Conservation (phyloP, 345 rosid species). For the Murraya koenigii region DNA sequence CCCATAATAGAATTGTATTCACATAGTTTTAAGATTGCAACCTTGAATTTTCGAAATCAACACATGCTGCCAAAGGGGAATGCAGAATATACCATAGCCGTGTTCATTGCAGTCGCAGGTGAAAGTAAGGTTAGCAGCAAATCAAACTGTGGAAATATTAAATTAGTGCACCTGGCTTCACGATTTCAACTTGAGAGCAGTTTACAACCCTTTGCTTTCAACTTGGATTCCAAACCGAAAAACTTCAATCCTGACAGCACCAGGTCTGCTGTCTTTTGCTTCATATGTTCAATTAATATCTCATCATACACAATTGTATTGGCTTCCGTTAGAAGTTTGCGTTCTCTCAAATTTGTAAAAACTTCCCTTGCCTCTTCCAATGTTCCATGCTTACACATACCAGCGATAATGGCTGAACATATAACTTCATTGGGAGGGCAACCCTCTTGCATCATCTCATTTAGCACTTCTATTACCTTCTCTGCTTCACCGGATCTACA, state of each 20-base stretch:
- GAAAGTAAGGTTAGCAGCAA: background rate
- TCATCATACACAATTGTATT: constrained; percentile 72
- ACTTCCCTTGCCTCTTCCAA: constrained; percentile 75
- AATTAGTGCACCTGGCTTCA: background rate
- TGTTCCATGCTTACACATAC: constrained; percentile 78
- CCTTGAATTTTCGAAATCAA: constrained; percentile 49
- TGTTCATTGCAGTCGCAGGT: background rate
- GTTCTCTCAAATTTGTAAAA: constrained; percentile 49
- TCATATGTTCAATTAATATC: constrained; percentile 67
- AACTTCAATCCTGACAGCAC: constrained; percentile 70
- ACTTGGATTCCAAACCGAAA: constrained; percentile 84
- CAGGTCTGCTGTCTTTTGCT: constrained; percentile 83
- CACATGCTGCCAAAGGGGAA: constrained; percentile 61
- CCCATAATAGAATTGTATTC: no score
- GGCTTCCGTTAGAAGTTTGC: constrained; percentile 59
- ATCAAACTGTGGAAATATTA: no score
- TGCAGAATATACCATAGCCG: constrained; percentile 41
- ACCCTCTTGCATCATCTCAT: constrained; percentile 79
- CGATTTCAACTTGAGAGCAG: constrained; percentile 37
- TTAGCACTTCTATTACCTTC: constrained; percentile 63
- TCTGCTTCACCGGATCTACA: constrained; percentile 53
- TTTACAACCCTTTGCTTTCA: constrained; percentile 67
- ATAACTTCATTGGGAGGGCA: constrained; percentile 49
- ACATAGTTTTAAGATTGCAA: constrained; percentile 19
- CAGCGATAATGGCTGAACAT: constrained; percentile 64